phyloP scores from a whole-genome alignment of 208 protist genomes.

The Herpetomonas tarakana region DNA sequence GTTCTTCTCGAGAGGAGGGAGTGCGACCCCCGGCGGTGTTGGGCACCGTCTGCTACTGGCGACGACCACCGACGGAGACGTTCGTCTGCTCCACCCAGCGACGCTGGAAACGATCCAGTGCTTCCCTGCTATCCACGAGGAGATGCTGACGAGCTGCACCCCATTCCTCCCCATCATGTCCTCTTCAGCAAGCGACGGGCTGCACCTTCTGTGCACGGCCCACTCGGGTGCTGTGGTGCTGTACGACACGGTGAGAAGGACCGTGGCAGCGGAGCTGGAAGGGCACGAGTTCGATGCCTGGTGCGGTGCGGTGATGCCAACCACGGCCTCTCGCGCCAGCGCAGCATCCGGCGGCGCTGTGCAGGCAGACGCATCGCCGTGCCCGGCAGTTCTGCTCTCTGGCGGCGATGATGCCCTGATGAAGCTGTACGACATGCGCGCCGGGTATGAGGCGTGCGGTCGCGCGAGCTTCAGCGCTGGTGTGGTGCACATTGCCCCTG shows the following conservation, averaged over 20 bases:
- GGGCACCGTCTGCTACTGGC: slow-evolving; percentile 35
- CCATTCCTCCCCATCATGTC: slow-evolving; percentile 20
- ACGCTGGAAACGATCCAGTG: slow-evolving; percentile 17
- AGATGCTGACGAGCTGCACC: slow-evolving; percentile 81
- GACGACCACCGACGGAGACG: slow-evolving; percentile 69
- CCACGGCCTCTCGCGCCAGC: not conserved
- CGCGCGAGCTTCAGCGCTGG: slow-evolving; percentile 61
- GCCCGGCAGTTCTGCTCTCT: slow-evolving; percentile 30
- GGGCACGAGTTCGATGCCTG: slow-evolving; percentile 84
- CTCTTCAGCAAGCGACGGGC: not conserved
- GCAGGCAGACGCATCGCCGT: slow-evolving; percentile 3
- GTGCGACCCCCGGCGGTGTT: too few species aligned
- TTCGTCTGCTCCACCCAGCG: slow-evolving; percentile 32
- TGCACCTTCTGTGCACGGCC: slow-evolving; percentile 58
- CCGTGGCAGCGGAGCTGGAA: slow-evolving; percentile 29
- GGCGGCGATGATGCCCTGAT: slow-evolving; percentile 81
- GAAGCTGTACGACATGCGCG: slow-evolving; percentile 55
- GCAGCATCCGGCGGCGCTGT: too few species aligned
- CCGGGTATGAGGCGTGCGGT: slow-evolving; percentile 16
- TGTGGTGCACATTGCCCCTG: slow-evolving; percentile 72
- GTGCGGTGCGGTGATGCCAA: slow-evolving; percentile 59
- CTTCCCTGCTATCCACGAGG: slow-evolving; percentile 37
- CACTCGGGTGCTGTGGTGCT: slow-evolving; percentile 61
- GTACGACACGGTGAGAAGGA: slow-evolving; percentile 26
- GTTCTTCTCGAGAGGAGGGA: too few species aligned